Percentiles rank a stretch among this genome's conserved stretches.
These are phyloP conservation scores for Fusarium acutatum DNA, from an alignment of 2,329 filamentous ascomycete genomes.

Conservation along the genomic window DNA sequence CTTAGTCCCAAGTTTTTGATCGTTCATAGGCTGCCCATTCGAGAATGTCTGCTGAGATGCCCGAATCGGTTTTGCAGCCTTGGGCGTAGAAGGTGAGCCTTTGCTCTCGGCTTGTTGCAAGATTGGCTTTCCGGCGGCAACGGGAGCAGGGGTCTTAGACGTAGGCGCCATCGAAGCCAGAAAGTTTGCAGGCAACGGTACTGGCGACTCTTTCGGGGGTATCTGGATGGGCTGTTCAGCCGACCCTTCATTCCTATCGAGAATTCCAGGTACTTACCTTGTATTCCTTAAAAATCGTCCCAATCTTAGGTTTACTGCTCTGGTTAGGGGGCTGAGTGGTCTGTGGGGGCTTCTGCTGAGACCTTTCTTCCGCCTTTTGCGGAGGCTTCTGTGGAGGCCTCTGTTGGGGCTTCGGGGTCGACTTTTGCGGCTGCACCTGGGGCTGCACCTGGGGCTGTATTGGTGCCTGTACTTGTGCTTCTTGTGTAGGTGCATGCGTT, in stretches of 20 bases:
- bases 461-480: background rate
- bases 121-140: conserved; percentile 21
- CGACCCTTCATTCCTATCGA: conserved; percentile 35
- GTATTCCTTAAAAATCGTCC: conserved; percentile 41
- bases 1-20: background rate
- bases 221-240: conserved; percentile 45
- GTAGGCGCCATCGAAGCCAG: conserved; percentile 51
- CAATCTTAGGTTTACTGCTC: conserved; percentile 37
- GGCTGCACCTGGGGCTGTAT: background rate
- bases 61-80: background rate
- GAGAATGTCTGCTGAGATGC: conserved; percentile 14
- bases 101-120: conserved; percentile 12
- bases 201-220: conserved; percentile 54
- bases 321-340: conserved; percentile 12
- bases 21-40: conserved; percentile 8
- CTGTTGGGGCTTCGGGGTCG: background rate
- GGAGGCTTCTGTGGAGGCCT: background rate
- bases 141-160: conserved; percentile 28
- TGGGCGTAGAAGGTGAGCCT: background rate
- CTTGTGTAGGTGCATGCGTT: background rate
- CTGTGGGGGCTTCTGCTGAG: conserved; percentile 3
- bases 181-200: conserved; percentile 55
- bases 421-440: background rate
- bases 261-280: conserved; percentile 46
- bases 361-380: background rate